These are phyloP conservation scores for Apocynum venetum DNA, from an alignment of 257 asterid genomes.

Conservation along the genomic window DNA sequence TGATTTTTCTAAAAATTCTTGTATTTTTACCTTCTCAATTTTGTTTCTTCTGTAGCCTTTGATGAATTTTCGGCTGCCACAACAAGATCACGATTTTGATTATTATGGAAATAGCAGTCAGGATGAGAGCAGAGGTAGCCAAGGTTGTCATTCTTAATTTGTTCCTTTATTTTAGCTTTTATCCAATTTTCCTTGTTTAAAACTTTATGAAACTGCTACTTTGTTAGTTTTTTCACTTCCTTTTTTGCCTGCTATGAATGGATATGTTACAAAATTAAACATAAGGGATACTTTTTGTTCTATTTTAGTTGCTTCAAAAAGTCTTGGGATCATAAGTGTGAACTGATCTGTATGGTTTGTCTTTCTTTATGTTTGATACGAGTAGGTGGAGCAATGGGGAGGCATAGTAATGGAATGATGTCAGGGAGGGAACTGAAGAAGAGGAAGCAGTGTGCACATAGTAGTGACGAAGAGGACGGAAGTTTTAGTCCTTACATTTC, in stretches of 20 bases:
- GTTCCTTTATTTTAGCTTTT: slow-evolving; percentile 4
- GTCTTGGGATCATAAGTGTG: slow-evolving; percentile 7
- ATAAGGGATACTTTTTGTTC: neutral
- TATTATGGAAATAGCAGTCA: slow-evolving; percentile 91
- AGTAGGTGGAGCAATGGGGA: slow-evolving; percentile 52
- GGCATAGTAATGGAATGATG: slow-evolving; percentile 57
- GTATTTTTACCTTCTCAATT: slow-evolving; percentile 10
- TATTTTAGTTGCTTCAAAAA: slow-evolving; percentile 11
- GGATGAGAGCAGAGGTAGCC: slow-evolving; percentile 97
- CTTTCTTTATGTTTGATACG: slow-evolving; percentile 17
- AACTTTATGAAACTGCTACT: neutral
- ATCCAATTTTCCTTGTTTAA: neutral
- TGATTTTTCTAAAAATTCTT: neutral
- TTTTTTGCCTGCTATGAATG: neutral
- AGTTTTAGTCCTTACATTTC: slow-evolving; percentile 57
- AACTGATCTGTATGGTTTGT: slow-evolving; percentile 14
- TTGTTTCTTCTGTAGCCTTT: slow-evolving; percentile 56
- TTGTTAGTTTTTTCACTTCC: slow-evolving; percentile 1
- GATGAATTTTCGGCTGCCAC: slow-evolving; percentile 94
- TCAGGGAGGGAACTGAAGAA: slow-evolving; percentile 59
- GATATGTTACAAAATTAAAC: neutral
- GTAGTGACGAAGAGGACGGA: slow-evolving; percentile 81
- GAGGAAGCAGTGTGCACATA: slow-evolving; percentile 61
- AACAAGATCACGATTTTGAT: slow-evolving; percentile 79
- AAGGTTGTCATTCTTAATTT: slow-evolving; percentile 29